A percentile compares a stretch with the other conserved stretches of the same genome.
phyloP scores from a whole-genome alignment of 768 basidiomycete species.

The Pulveroboletus sp. region DNA sequence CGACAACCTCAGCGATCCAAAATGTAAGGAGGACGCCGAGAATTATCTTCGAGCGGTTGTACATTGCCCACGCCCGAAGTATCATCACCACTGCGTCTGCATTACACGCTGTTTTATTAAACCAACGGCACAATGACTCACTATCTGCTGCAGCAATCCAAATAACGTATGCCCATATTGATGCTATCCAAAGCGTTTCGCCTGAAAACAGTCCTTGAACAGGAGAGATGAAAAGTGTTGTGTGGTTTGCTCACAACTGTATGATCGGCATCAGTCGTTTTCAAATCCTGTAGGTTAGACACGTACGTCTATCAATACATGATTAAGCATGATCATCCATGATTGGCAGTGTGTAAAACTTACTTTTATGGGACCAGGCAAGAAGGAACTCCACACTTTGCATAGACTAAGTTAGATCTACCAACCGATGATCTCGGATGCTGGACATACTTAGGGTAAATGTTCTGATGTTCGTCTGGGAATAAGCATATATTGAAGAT shows the following conservation, averaged over 20 bases:
- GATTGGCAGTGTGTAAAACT: neutral
- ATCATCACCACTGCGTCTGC: slow-evolving; percentile 4
- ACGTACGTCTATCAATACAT: neutral
- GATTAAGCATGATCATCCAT: neutral
- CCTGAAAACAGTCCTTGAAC: neutral
- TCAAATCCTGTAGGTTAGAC: neutral
- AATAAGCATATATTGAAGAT: neutral
- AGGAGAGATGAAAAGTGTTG: neutral
- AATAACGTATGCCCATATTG: neutral
- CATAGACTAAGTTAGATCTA: neutral
- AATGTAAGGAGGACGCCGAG: neutral
- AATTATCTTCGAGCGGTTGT: slow-evolving; percentile 4
- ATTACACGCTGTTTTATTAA: neutral
- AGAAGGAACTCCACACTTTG: slow-evolving; percentile 4
- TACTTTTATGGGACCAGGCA: slow-evolving; percentile 1
- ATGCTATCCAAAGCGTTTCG: neutral
- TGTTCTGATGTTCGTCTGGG: neutral
- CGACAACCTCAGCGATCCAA: neutral
- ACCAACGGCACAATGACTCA: neutral
- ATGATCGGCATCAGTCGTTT: neutral
- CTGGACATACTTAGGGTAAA: neutral
- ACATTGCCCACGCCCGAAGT: slow-evolving; percentile 11
- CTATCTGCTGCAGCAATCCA: slow-evolving; percentile 1
- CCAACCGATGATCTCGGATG: neutral
- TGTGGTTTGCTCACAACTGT: slow-evolving; percentile 2